A percentile compares a stretch with the other conserved stretches of the same genome.
These are phyloP conservation scores for Tolypocladium ophioglossoides DNA, from an alignment of 2,329 filamentous ascomycete genomes.

Conservation along the genomic window DNA sequence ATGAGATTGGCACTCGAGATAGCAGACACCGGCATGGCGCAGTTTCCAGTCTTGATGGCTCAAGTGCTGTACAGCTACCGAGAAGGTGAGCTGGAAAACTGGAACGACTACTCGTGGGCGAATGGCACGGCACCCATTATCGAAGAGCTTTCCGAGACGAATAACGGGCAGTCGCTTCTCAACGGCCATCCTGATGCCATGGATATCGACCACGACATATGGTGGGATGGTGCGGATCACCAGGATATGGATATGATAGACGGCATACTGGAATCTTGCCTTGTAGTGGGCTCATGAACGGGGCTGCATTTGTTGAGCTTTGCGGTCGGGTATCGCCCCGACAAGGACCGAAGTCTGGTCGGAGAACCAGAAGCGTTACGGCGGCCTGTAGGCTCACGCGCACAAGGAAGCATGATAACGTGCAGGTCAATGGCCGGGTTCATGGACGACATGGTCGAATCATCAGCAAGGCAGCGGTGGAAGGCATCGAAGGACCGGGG, in stretches of 20 bases:
- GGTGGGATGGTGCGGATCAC: constrained; percentile 50
- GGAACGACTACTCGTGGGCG: constrained; percentile 48
- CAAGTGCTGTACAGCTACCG: constrained; percentile 60
- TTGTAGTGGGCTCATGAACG: constrained; percentile 31
- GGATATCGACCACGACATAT: constrained; percentile 47
- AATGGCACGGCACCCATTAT: constrained; percentile 22
- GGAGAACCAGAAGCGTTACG: neutral
- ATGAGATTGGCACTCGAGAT: constrained; percentile 66
- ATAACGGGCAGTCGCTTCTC: constrained; percentile 20
- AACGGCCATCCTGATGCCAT: constrained; percentile 46
- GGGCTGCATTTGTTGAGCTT: neutral
- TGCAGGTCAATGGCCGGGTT: neutral
- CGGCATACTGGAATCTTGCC: constrained; percentile 44
- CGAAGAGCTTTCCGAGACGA: constrained; percentile 16
- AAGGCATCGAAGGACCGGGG: neutral
- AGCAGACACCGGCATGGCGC: constrained; percentile 62
- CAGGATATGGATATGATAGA: constrained; percentile 44
- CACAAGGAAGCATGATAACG: neutral
- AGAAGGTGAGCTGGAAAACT: constrained; percentile 65
- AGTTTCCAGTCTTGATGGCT: constrained; percentile 66
- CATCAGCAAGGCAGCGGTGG: neutral
- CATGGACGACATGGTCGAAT: neutral
- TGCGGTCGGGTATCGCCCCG: neutral
- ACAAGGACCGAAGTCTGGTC: neutral
- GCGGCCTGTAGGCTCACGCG: neutral